Conservation (phyloP, 345 rosid species). For the Excoecaria cochinchinensis region DNA sequence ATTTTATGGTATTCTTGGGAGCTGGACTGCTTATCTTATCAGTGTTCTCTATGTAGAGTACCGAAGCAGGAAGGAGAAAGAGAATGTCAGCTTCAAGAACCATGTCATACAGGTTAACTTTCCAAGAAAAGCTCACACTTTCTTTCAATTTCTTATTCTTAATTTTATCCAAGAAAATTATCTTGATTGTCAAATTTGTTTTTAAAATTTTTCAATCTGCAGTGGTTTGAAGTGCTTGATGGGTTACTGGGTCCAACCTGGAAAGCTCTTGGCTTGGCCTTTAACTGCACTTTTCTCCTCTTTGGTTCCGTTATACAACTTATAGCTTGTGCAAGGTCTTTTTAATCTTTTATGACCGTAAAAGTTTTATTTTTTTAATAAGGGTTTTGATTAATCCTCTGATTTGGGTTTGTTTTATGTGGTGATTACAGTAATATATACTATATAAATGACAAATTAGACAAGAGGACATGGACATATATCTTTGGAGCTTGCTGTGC, state of each 20-base stretch:
- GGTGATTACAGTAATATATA: constrained; percentile 63
- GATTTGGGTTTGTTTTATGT: constrained; percentile 2
- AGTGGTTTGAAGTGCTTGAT: constrained; percentile 92
- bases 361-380: neutral
- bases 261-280: constrained; percentile 81
- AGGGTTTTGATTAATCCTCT: constrained; percentile 13
- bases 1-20: constrained; percentile 70
- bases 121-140: constrained; percentile 18
- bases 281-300: constrained; percentile 80
- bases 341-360: neutral
- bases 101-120: constrained; percentile 78
- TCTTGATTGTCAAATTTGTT: neutral
- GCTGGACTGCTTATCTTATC: constrained; percentile 94
- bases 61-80: constrained; percentile 69
- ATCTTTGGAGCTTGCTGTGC: constrained; percentile 92
- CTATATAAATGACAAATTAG: constrained; percentile 67
- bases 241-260: constrained; percentile 76
- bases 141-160: neutral
- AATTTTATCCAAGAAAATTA: neutral
- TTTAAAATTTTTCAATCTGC: constrained; percentile 14
- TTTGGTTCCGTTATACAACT: constrained; percentile 89
- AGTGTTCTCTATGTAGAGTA: constrained; percentile 77
- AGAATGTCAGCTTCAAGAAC: constrained; percentile 81
- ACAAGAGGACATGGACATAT: constrained; percentile 93
- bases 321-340: constrained; percentile 78